These are phyloP conservation scores for Aspergillus pseudoviridinutans DNA, from an alignment of 2,329 filamentous ascomycete species.

Conservation along the genomic window DNA sequence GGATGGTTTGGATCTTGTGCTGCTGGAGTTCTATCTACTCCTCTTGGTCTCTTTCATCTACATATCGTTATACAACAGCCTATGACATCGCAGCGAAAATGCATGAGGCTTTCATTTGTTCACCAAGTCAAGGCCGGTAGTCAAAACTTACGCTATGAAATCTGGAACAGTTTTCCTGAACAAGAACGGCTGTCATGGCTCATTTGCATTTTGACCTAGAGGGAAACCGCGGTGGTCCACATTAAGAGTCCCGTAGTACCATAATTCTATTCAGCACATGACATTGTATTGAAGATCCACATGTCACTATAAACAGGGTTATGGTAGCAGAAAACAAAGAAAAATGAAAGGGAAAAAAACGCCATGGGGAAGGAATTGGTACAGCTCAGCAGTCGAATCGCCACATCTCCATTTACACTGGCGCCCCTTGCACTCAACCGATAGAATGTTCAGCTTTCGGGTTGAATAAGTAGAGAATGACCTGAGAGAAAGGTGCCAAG, in stretches of 20 bases:
- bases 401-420: slow-evolving; percentile 9
- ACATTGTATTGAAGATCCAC: slow-evolving; percentile 10
- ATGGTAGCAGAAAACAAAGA: slow-evolving; percentile 7
- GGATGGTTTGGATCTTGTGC: neutral
- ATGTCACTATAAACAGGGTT: slow-evolving; percentile 29
- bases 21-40: neutral
- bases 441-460: neutral
- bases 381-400: slow-evolving; percentile 10
- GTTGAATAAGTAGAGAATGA: neutral
- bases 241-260: neutral
- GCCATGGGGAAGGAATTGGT: slow-evolving; percentile 28
- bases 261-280: slow-evolving; percentile 1
- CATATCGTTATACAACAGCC: neutral
- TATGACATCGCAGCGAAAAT: neutral
- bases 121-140: neutral
- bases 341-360: slow-evolving; percentile 27
- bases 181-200: too few relatives aligned
- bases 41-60: neutral
- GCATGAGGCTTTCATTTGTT: neutral
- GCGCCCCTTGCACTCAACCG: slow-evolving; percentile 1
- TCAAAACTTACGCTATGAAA: neutral
- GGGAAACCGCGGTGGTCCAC: neutral
- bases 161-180: too few relatives aligned
- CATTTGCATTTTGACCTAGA: neutral
- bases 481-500: neutral